Conservation (phyloP, 371 early-diverging fungal genomes). For the Chytridium lagenaria region DNA sequence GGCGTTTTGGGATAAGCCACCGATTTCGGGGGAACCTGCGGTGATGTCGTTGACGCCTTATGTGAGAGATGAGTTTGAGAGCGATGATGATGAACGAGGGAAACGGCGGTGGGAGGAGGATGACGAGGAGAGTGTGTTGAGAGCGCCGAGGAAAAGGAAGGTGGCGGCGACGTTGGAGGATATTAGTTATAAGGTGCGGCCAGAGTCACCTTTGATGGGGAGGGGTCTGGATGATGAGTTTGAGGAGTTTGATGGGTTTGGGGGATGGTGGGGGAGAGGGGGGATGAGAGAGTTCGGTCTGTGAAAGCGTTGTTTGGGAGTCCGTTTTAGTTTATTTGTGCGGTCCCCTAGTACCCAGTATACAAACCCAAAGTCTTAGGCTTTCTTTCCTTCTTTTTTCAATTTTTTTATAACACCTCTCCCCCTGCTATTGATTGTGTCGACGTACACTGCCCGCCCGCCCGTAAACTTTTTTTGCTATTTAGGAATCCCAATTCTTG, state of each 20-base stretch:
- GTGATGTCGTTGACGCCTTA: background rate
- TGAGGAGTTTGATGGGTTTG: too few relatives aligned
- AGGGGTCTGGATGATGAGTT: background rate
- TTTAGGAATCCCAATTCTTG: too few relatives aligned
- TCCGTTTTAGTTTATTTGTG: too few relatives aligned
- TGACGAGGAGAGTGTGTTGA: background rate
- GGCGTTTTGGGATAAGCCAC: background rate
- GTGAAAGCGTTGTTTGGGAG: background rate
- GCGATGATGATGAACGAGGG: background rate
- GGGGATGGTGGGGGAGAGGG: background rate
- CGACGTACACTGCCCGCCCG: too few relatives aligned
- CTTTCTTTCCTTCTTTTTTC: too few relatives aligned
- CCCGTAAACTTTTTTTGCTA: too few relatives aligned
- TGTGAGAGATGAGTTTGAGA: background rate
- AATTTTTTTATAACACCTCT: too few relatives aligned
- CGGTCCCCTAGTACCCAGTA: too few relatives aligned
- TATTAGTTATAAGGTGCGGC: background rate
- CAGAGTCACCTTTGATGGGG: background rate
- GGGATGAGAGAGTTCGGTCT: background rate
- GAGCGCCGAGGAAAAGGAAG: slow-evolving; percentile 3
- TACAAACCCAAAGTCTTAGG: too few relatives aligned
- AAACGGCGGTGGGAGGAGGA: background rate
- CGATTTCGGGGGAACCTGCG: too few relatives aligned
- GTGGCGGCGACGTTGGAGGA: background rate
- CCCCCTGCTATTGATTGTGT: too few relatives aligned